These are phyloP conservation scores for Cytospora paraplurivora DNA, from an alignment of 2,329 filamentous ascomycete species.

Conservation along the genomic window DNA sequence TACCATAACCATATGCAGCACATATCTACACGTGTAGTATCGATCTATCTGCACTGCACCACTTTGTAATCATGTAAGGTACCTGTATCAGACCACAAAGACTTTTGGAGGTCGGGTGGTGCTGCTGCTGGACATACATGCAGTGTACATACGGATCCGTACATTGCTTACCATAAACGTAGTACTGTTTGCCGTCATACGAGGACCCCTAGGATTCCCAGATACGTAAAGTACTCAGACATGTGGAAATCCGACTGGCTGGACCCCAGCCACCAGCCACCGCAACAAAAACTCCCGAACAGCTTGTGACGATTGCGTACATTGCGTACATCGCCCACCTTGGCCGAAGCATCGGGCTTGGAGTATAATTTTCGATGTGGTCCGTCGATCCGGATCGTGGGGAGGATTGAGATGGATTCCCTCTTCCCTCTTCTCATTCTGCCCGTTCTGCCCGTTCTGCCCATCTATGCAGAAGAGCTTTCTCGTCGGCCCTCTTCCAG, in stretches of 20 bases:
- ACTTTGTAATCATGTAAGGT: not conserved
- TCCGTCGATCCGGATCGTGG: slow-evolving; percentile 5
- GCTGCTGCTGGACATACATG: no score
- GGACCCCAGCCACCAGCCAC: slow-evolving; percentile 16
- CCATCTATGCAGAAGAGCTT: not conserved
- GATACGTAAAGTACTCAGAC: slow-evolving; percentile 9
- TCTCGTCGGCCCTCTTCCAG: not conserved
- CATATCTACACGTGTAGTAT: not conserved
- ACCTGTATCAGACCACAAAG: not conserved
- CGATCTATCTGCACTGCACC: no score
- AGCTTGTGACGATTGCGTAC: slow-evolving; percentile 15
- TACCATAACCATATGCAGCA: not conserved
- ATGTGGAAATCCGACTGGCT: slow-evolving; percentile 10
- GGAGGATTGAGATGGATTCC: not conserved
- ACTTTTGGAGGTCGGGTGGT: not conserved
- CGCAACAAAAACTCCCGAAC: not conserved
- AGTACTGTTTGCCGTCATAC: not conserved
- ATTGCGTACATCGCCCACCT: not conserved
- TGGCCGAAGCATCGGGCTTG: slow-evolving; percentile 7
- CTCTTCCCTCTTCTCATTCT: not conserved
- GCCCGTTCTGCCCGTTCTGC: not conserved
- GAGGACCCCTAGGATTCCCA: not conserved
- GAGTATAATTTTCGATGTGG: slow-evolving; percentile 7
- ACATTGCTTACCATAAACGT: not conserved
- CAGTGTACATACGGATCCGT: not conserved